These are phyloP conservation scores for Ottelia alismoides DNA, from an alignment of 106 monocot genomes.

Conservation along the genomic window DNA sequence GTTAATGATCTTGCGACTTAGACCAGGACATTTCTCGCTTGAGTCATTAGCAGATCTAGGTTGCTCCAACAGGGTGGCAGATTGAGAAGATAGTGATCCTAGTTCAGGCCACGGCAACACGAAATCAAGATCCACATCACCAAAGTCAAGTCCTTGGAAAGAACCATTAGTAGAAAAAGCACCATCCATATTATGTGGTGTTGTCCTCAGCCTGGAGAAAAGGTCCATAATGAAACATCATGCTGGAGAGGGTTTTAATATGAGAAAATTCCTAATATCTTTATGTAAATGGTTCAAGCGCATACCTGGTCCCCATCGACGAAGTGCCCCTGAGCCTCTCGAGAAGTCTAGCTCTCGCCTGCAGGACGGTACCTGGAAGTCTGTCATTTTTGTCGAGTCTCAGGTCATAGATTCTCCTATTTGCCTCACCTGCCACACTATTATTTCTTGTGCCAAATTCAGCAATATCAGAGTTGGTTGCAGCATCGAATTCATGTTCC, in stretches of 20 bases:
- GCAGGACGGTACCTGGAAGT: slow-evolving; percentile 50
- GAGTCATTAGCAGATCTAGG: neutral
- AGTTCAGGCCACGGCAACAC: slow-evolving; percentile 3
- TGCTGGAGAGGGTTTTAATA: neutral
- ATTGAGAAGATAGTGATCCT: neutral
- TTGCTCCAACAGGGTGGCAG: slow-evolving; percentile 2
- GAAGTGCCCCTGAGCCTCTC: slow-evolving; percentile 64
- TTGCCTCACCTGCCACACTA: slow-evolving; percentile 5
- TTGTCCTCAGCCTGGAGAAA: slow-evolving; percentile 18
- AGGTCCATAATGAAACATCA: neutral
- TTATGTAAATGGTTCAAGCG: too few relatives aligned
- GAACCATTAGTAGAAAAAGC: slow-evolving; percentile 15
- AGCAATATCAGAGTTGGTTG: slow-evolving; percentile 1
- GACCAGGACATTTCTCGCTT: slow-evolving; percentile 35
- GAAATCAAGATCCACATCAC: slow-evolving; percentile 3
- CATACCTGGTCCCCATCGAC: slow-evolving; percentile 43
- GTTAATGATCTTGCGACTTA: slow-evolving; percentile 23
- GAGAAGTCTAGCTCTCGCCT: slow-evolving; percentile 58
- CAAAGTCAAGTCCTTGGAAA: slow-evolving; percentile 6
- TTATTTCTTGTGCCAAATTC: slow-evolving; percentile 14
- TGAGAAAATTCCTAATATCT: neutral
- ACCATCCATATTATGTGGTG: slow-evolving; percentile 16
- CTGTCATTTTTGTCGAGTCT: slow-evolving; percentile 15
- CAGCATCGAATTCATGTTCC: slow-evolving; percentile 14
- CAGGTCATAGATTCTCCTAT: slow-evolving; percentile 8